Base-by-base conservation (phyloP, 768 basidiomycete genomes). In the Rhizopogon vesiculosus region DNA sequence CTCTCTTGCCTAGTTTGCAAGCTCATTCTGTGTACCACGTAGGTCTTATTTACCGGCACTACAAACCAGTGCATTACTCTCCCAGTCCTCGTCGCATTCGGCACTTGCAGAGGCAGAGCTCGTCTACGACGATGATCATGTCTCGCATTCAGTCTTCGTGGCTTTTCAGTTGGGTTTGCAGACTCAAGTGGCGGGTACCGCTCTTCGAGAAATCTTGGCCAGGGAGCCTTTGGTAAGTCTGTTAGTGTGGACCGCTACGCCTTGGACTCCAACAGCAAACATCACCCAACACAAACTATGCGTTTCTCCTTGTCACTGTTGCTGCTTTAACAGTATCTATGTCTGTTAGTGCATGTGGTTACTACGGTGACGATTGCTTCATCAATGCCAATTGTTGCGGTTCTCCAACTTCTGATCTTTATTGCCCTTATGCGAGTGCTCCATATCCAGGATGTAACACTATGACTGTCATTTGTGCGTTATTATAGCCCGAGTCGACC, bases 31-130 rank as follows among this genome's bases (percentile, higher is more conserved):
- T 13, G 4, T 18, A 53, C 29, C 5, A 19, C 40, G 1, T 57
- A 89, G 92, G 87, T 43, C 77, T 93, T 19, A 89, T 98, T 56
- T 91, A 89, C 61, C 80, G 92, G 54, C 85, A 89, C 58, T 86
- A 91, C 62, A 85, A 93, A 29, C 96, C 96, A 0, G 92, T 95
- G 5, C 85, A 97, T 68, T 98, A 92, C 68, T 98, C 96, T 0
- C 96, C 96, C 3, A 2, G 22, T 22, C 22, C 22, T 96, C 93
- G 0, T 97, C 95, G 1, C 84, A 82, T 42, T 95, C 96, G 6
- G 96, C 96, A 0, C 74, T 99, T 13, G 96, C 96, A 0, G 96
- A 99, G 72, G 93, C 95, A 5, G 96, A 99, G 67, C 76, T 99
- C 29, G 80, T 84, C 28, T 98, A 98, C 73, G 86, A 84, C 59